Evolutionary conservation across 1,284 basidiomycete species (phyloP).

Genomic region (Malassezia brasiliensis): DNA sequence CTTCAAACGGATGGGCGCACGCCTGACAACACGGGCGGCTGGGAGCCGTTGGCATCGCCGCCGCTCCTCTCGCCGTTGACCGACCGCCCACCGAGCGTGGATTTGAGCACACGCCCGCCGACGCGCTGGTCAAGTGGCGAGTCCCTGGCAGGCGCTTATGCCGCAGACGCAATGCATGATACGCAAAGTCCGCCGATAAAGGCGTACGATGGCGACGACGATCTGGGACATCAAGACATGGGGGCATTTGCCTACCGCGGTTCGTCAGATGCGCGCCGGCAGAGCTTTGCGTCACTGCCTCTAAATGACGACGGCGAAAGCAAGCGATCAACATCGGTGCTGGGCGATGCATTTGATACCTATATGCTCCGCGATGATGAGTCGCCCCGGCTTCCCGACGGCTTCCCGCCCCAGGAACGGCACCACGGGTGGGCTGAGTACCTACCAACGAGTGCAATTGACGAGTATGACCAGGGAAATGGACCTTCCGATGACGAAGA

Average conservation of each 20-base stretch:
- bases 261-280: neutral
- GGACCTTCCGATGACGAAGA: slow-evolving; percentile 3
- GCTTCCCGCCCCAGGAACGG: neutral
- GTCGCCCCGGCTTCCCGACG: neutral
- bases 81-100: neutral
- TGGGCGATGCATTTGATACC: slow-evolving; percentile 11
- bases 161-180: neutral
- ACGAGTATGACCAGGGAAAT: neutral
- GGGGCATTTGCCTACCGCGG: too few relatives aligned
- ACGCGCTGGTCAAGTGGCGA: neutral
- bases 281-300: neutral
- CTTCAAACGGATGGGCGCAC: too few relatives aligned
- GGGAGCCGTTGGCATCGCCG: neutral
- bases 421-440: slow-evolving; percentile 7
- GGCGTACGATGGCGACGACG: too few relatives aligned
- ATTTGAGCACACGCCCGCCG: neutral
- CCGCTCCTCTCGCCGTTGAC: neutral
- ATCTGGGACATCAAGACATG: too few relatives aligned
- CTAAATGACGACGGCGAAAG: neutral
- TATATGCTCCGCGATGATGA: slow-evolving; percentile 3
- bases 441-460: slow-evolving; percentile 4
- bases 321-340: neutral
- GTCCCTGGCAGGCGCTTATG: neutral
- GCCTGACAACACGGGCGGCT: neutral
- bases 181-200: neutral